A percentile compares a stretch with the other conserved stretches of the same genome.
These are phyloP conservation scores for Nakaseomyces kungkrabaensis DNA, from an alignment of 1,139 yeast genomes.

Conservation along the genomic window DNA sequence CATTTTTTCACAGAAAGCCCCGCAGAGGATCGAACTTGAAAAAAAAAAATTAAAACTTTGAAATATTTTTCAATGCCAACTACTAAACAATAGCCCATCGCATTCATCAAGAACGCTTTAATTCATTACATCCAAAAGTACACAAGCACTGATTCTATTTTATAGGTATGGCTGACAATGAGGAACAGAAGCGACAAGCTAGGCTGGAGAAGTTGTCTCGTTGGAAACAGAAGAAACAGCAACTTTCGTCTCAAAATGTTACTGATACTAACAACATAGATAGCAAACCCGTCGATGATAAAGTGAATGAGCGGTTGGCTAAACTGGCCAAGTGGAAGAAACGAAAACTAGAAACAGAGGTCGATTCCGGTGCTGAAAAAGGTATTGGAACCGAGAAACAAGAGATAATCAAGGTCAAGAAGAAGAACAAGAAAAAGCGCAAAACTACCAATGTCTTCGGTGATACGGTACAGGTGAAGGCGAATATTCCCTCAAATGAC, in stretches of 20 bases:
- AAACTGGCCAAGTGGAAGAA: slow-evolving; percentile 7
- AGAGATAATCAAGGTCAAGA: no score
- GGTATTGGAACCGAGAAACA: slow-evolving; percentile 6
- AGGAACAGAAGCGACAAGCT: background rate
- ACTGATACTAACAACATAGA: background rate
- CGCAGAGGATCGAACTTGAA: no score
- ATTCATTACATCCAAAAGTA: no score
- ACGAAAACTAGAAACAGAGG: slow-evolving; percentile 18
- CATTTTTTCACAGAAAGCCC: no score
- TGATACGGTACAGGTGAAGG: background rate
- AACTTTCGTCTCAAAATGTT: background rate
- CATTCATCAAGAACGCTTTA: no score
- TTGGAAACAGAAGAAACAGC: slow-evolving; percentile 12
- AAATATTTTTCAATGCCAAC: no score
- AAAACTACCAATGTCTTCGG: slow-evolving; percentile 20
- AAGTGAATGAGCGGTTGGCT: background rate
- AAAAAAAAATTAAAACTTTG: no score
- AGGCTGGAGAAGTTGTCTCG: slow-evolving; percentile 5
- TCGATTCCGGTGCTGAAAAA: slow-evolving; percentile 24
- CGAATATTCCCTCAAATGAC: no score
- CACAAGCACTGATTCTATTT: no score
- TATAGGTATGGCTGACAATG: background rate
- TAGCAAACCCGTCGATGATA: background rate
- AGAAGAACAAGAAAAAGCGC: background rate
- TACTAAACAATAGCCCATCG: no score